Conservation (phyloP, 495 filamentous ascomycete species). For the Entonaema liquescens region DNA sequence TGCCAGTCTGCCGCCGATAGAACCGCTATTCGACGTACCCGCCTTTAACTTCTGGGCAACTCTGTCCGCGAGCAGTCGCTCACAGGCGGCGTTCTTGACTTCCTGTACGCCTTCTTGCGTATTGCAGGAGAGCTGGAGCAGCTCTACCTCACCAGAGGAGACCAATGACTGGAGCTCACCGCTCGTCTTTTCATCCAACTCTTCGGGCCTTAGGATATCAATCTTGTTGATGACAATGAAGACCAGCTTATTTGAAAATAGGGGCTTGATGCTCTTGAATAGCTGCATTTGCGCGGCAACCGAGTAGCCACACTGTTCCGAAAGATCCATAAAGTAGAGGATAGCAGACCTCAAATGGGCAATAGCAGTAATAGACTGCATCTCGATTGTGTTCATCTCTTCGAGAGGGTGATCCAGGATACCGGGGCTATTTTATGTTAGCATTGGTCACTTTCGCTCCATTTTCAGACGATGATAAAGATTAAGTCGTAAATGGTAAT, state of each 20-base stretch:
- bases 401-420: conserved; percentile 97
- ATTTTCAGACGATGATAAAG: background rate
- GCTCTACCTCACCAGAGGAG: conserved; percentile 85
- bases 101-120: conserved; percentile 93
- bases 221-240: conserved; percentile 99
- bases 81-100: conserved; percentile 94
- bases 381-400: conserved; percentile 99
- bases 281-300: conserved; percentile 89
- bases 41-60: conserved; percentile 96
- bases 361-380: conserved; percentile 96
- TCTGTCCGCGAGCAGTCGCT: conserved; percentile 88
- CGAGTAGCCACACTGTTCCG: conserved; percentile 96
- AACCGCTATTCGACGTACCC: conserved; percentile 76
- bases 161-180: conserved; percentile 79
- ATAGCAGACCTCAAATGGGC: conserved; percentile 94
- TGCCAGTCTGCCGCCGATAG: conserved; percentile 77
- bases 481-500: background rate
- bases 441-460: background rate
- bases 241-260: conserved; percentile 96
- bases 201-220: conserved; percentile 85
- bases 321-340: conserved; percentile 97
- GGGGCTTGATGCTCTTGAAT: conserved; percentile 93
- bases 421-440: conserved; percentile 64
- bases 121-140: conserved; percentile 90
- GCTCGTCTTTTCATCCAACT: conserved; percentile 83